Base-by-base conservation (phyloP, 106 monocot species). In the Xerophyta viscosa region DNA sequence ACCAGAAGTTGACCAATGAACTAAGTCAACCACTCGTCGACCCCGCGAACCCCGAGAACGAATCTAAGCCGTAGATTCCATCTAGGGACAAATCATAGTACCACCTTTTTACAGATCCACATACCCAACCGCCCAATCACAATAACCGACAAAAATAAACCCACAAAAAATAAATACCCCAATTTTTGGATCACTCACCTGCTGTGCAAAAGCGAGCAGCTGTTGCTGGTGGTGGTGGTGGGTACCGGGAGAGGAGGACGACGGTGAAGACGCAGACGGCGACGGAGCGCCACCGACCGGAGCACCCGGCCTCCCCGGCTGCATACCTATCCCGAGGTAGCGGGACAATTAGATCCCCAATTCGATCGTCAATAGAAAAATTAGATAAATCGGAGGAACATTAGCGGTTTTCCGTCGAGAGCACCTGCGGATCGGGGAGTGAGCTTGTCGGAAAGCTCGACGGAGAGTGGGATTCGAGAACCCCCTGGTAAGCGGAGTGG, bases 161-260 rank as follows among this genome's bases (percentile, higher is more conserved):
- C 6, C 13, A 39, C 21, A 17, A 23, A 20, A 59, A 53, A 48
- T 20, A 29, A 18, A 44, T 30, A 27, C 23, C 46, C 52, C 44
- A 46, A 2, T 20, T 20, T 20, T 39, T 39, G 15, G 20, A 17
- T 2, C 45, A 66, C 71, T 70, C 58, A 85, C 84, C 75, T 79
- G 78, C 29, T 71, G 75, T 39, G 13, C 39, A 52, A 71, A 61
- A 37, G 37, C 68, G 8, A 75, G 51, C 60, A 63, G 72, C 45
- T 73, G 73, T 47, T 74, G 74, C 53, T 71, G 68, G 24, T 66
- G 65, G 23, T 66, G 65, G 8, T 63, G 63, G 51, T 59, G 59
- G 18, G 65, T 59, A 6, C 67, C 65, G 3, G 79, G 76, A n/a
- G 79, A 68, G 7, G 84, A 68, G 14, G 84, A 71, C 8, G 84